Evolutionary conservation across 306 rosid species (phyloP).

Genomic region (Trifolium subterraneum): DNA sequence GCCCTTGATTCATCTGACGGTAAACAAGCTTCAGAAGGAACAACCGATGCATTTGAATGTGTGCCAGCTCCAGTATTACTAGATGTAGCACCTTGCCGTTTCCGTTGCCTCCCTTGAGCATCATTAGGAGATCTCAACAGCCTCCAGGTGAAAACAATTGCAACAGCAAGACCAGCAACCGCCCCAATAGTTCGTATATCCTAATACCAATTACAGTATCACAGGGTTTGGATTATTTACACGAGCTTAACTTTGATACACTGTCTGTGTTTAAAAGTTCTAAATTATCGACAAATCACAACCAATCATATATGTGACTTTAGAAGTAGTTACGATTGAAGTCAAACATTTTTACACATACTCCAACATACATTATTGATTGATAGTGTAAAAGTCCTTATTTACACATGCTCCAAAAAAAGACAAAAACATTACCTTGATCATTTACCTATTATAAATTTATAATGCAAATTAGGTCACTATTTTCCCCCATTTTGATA

Average conservation of each 20-base stretch:
- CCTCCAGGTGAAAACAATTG: constrained; percentile 90
- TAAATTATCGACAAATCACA: background rate
- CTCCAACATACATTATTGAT: background rate
- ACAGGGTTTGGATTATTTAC: constrained; percentile 11
- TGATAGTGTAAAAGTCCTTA: background rate
- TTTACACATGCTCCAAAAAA: constrained; percentile 25
- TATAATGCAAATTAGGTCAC: background rate
- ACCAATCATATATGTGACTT: background rate
- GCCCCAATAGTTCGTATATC: constrained; percentile 84
- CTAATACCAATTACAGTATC: constrained; percentile 54
- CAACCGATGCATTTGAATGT: constrained; percentile 50
- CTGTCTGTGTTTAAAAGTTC: background rate
- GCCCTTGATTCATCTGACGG: constrained; percentile 68
- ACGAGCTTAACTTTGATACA: background rate
- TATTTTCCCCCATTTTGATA: constrained; percentile 11
- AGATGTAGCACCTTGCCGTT: constrained; percentile 72
- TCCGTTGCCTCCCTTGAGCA: constrained; percentile 71
- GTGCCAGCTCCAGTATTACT: constrained; percentile 61
- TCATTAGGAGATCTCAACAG: constrained; percentile 73
- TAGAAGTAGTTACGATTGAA: background rate
- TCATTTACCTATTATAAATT: constrained; percentile 12
- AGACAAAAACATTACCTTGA: constrained; percentile 23
- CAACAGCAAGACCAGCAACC: constrained; percentile 85
- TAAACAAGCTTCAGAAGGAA: constrained; percentile 51
- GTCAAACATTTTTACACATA: background rate